Evolutionary conservation across 768 basidiomycete genomes (phyloP), one percentile per base, ranked within the genome.

Genomic region (Galerina marginata): DNA sequence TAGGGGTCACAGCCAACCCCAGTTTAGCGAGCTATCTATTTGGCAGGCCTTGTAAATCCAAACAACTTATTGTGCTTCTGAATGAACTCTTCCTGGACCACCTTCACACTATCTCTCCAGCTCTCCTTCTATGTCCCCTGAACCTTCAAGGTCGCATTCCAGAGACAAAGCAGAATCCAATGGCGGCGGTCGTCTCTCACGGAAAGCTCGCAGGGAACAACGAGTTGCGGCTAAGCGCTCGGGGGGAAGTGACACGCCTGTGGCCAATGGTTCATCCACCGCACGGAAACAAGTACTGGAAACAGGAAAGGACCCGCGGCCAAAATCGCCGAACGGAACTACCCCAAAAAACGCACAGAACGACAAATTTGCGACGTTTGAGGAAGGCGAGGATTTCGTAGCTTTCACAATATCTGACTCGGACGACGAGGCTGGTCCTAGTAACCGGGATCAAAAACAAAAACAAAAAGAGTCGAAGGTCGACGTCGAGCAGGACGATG

Each of bases 361-460:
- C 15, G 49, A 54, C 23, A 46, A 26, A 9, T 15, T 23, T 11
- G 33, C 48, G 14, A 52, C 67, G 10, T 78, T 78, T 53, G 73
- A 68, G 29, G 71, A 71, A 37, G 71, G 69, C 39, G 69, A 72
- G 29, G 77, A 77, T 56, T 78, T 72, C 54, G 69, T 73, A 39
- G 61, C 70, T 1, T 71, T 72, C 52, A 48, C 42, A 1, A 61
- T 66, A 25, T 68, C 63, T 5, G 69, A 69, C 25, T 57, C 64
- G 45, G 67, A 68, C 7, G 63, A 64, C 14, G 68, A 65, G 33
- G 57, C 53, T n/a, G 63, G 55, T 3, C 54, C 64, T 33, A 64
- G 62, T 15, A 51, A 57, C 23, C 25, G 51, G 45, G 62, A 69
- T 51, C 33, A 43, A 26, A 61, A 69, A 57, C 65, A 69, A 25